Conservation (phyloP, 805 yeast genomes). For the Candida ulmi region DNA sequence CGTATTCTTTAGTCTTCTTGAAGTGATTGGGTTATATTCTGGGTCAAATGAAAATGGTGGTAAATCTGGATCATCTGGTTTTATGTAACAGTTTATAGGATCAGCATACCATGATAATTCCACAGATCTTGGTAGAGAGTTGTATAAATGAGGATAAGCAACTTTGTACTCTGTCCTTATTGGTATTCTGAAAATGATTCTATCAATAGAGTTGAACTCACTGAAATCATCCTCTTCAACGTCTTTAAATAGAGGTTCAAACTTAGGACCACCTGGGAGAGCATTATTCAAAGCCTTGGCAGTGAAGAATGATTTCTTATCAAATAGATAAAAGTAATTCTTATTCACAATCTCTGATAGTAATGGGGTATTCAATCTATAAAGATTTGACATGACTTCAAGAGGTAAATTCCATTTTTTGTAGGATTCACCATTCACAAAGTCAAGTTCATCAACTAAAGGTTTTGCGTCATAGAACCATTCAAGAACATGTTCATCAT, state of each 20-base stretch:
- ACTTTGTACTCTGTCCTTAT: conserved; percentile 79
- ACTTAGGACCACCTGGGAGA: conserved; percentile 94
- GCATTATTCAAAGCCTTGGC: conserved; percentile 87
- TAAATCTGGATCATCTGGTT: conserved; percentile 36
- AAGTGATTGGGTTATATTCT: conserved; percentile 49
- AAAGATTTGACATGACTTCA: conserved; percentile 57
- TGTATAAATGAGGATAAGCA: conserved; percentile 82
- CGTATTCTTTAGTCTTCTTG: conserved; percentile 22
- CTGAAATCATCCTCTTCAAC: conserved; percentile 69
- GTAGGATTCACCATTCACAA: conserved; percentile 75
- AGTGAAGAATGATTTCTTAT: conserved; percentile 74
- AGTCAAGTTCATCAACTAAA: conserved; percentile 45
- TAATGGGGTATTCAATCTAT: conserved; percentile 67
- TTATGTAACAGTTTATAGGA: conserved; percentile 48
- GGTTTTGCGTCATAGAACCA: conserved; percentile 86
- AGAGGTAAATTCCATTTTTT: conserved; percentile 62
- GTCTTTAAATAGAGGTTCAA: conserved; percentile 77
- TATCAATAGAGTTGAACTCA: conserved; percentile 85
- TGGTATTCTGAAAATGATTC: conserved; percentile 75
- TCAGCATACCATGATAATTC: conserved; percentile 57
- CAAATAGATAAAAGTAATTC: conserved; percentile 67
- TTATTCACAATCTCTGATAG: conserved; percentile 44
- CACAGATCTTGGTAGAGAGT: conserved; percentile 67
- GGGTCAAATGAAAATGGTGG: conserved; percentile 55
- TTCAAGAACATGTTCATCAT: conserved; percentile 54